A percentile compares a stretch with the other conserved stretches of the same genome.
Evolutionary conservation across 2,329 filamentous ascomycete species (phyloP).

Genomic region (Xylaria sp.): DNA sequence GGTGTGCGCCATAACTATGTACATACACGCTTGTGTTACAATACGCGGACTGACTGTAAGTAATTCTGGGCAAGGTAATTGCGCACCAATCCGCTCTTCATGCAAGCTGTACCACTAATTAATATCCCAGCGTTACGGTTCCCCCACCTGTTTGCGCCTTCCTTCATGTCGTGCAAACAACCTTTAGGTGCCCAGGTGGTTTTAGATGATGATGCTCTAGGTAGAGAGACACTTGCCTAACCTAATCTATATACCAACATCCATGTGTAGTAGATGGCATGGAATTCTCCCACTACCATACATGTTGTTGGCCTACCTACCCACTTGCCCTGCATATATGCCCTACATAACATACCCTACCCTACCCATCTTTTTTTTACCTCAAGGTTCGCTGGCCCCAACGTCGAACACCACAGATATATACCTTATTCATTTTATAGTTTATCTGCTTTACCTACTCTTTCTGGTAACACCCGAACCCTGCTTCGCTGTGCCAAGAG

Average conservation of each 20-base stretch:
- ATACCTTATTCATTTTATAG: conserved; percentile 1
- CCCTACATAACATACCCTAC: not conserved
- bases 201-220: not conserved
- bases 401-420: not conserved
- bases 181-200: not conserved
- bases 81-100: conserved; percentile 3
- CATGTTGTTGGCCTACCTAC: not conserved
- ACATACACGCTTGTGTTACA: not conserved
- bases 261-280: not conserved
- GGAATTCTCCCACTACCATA: no score
- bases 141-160: conserved; percentile 15
- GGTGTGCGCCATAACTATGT: not conserved
- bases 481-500: conserved; percentile 9
- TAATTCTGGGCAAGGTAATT: not conserved
- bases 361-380: not conserved
- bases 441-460: not conserved
- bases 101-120: not conserved
- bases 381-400: conserved; percentile 2
- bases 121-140: conserved; percentile 1
- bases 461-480: not conserved
- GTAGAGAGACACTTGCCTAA: not conserved
- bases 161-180: not conserved
- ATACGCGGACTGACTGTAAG: not conserved
- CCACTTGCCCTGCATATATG: not conserved
- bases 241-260: not conserved